A percentile compares a stretch with the other conserved stretches of the same genome.
phyloP scores from a whole-genome alignment of 148 eudicot species.

The Pharnaceum exiguum region DNA sequence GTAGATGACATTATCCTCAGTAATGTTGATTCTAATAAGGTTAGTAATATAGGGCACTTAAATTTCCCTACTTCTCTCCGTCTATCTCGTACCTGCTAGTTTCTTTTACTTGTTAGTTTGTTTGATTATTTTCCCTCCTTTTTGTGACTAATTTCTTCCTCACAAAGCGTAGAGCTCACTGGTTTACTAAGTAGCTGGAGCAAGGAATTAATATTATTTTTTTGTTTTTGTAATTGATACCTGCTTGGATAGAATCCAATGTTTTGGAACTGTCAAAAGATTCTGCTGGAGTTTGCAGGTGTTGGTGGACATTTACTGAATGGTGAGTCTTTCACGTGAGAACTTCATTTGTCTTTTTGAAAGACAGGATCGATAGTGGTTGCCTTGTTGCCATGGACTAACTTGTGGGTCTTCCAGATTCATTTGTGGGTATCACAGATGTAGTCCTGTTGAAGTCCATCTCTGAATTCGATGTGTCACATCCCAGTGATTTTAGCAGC shows the following conservation, averaged over 20 bases:
- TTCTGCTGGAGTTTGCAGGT: conserved; percentile 55
- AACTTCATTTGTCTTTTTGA: neutral
- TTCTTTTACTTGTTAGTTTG: neutral
- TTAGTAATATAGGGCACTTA: conserved; percentile 22
- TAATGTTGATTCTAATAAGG: conserved; percentile 68
- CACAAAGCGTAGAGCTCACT: neutral
- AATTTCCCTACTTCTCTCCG: neutral
- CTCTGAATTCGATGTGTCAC: conserved; percentile 37
- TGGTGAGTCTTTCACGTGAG: conserved; percentile 40
- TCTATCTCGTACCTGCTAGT: neutral
- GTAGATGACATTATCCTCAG: conserved; percentile 66
- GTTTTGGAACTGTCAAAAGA: conserved; percentile 60
- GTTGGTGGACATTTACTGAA: conserved; percentile 53
- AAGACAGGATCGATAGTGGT: neutral
- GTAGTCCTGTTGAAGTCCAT: conserved; percentile 51
- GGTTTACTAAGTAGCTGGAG: neutral
- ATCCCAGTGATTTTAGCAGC: conserved; percentile 38
- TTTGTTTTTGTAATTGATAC: conserved; percentile 3
- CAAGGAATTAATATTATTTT: neutral
- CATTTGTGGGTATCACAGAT: conserved; percentile 59
- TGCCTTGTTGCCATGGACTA: neutral
- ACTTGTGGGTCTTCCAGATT: conserved; percentile 36
- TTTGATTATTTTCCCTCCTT: too few relatives aligned
- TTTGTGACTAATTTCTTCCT: neutral
- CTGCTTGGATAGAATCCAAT: conserved; percentile 57